These are phyloP conservation scores for Stromatinia cepivora DNA, from an alignment of 2,329 filamentous ascomycete species.

Conservation along the genomic window DNA sequence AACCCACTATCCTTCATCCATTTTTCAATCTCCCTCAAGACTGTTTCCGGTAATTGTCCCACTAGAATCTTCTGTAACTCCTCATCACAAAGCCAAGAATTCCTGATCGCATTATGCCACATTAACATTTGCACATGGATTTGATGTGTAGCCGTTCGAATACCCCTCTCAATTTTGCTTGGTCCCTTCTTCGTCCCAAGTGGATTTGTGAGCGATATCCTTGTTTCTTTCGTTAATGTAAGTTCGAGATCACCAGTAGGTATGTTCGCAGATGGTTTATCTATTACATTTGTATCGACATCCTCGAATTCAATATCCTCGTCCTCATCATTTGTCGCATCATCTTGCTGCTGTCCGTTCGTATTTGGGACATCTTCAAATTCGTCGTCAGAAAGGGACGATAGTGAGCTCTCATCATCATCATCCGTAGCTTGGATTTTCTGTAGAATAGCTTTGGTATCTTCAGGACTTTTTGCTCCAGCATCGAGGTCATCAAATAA, in stretches of 20 bases:
- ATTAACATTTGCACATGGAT: slow-evolving; percentile 85
- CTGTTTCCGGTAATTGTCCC: slow-evolving; percentile 66
- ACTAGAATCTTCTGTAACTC: slow-evolving; percentile 75
- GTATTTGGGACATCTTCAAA: slow-evolving; percentile 53
- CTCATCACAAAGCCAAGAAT: slow-evolving; percentile 78
- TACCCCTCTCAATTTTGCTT: slow-evolving; percentile 78
- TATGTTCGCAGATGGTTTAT: slow-evolving; percentile 46
- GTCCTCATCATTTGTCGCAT: slow-evolving; percentile 45
- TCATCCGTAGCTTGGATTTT: slow-evolving; percentile 49
- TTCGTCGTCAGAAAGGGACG: slow-evolving; percentile 50
- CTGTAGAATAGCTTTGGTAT: slow-evolving; percentile 47
- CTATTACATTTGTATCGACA: slow-evolving; percentile 47
- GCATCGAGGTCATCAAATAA: slow-evolving; percentile 63
- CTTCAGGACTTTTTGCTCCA: slow-evolving; percentile 45
- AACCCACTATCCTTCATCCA: slow-evolving; percentile 71
- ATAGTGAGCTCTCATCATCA: slow-evolving; percentile 42
- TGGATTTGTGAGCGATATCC: slow-evolving; percentile 61
- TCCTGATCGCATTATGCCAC: slow-evolving; percentile 85
- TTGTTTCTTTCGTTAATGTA: slow-evolving; percentile 61
- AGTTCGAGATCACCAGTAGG: slow-evolving; percentile 71
- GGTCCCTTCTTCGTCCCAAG: slow-evolving; percentile 76
- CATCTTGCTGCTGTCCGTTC: slow-evolving; percentile 46
- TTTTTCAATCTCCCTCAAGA: slow-evolving; percentile 64
- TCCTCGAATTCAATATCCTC: slow-evolving; percentile 63
- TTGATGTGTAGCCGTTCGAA: slow-evolving; percentile 77